Conservation (phyloP, 768 basidiomycete species). For the Leccinum sublutescens region DNA sequence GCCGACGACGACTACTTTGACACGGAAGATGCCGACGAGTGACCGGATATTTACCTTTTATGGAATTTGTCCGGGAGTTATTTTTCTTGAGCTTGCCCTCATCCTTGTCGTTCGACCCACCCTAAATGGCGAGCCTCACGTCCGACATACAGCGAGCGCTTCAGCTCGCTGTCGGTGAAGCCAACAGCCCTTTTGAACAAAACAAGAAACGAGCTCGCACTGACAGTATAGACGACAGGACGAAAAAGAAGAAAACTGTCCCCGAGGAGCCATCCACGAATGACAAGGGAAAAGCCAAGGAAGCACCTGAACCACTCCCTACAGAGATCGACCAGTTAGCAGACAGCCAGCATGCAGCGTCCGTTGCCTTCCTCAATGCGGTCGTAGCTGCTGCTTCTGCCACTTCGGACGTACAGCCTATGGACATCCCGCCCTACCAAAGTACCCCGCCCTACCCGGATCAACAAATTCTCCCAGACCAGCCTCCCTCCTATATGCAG, state of each 20-base stretch:
- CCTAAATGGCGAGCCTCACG: conserved; percentile 40
- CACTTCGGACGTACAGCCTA: conserved; percentile 36
- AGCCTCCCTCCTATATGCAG: conserved; percentile 26
- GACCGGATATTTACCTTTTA: conserved; percentile 16
- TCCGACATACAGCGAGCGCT: conserved; percentile 50
- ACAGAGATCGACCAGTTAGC: conserved; percentile 25
- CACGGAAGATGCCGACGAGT: conserved; percentile 48
- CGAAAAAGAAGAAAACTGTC: conserved; percentile 33
- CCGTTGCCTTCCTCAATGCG: conserved; percentile 60
- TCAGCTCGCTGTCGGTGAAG: conserved; percentile 48
- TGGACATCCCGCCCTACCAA: conserved; percentile 28
- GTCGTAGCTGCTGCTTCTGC: conserved; percentile 66
- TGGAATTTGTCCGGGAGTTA: conserved; percentile 19
- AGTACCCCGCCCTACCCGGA: conserved; percentile 36
- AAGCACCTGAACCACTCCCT: conserved; percentile 34
- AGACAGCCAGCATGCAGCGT: conserved; percentile 45
- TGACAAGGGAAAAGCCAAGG: conserved; percentile 34
- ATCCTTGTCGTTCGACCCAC: conserved; percentile 37
- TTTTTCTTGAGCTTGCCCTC: conserved; percentile 38
- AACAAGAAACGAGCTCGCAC: conserved; percentile 38
- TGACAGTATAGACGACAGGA: conserved; percentile 27
- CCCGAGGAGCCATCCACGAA: conserved; percentile 28
- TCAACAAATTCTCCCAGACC: conserved; percentile 29
- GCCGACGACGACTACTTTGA: conserved; percentile 68
- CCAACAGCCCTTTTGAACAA: conserved; percentile 38